Evolutionary conservation across 2,329 filamentous ascomycete species (phyloP), one percentile per base, ranked within the genome.

Genomic region (Calonectria pseudoreteaudii): DNA sequence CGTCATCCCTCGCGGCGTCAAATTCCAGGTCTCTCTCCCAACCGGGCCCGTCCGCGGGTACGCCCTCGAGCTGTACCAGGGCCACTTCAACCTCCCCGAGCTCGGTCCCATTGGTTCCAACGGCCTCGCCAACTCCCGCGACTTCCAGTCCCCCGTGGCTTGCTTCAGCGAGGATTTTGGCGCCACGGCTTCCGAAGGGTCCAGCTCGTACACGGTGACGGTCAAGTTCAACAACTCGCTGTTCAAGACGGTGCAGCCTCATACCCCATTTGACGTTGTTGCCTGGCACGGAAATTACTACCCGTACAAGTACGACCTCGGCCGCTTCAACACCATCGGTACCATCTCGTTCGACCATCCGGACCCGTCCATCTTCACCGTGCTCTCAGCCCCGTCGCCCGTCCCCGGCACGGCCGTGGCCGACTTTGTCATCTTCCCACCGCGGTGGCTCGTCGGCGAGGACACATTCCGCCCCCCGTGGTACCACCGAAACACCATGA

Each of bases 201-300:
- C 77, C 4, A 83, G 66, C 68, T 69, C 70, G 65, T 87, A 88
- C 84, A 89, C 86, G 11, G 84, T 94, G 44, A 88, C 89, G 41
- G 88, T 88, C 82, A 94, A 94, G 82, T 93, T 94, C 80, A 91
- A 91, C 81, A 92, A 93, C 77, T 86, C 88, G 60, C 89, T 95
- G 66, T 95, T 94, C 84, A 85, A 86, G 47, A 92, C 92, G 9
- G 87, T 82, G 52, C 94, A 95, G 84, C 83, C 87, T 14, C 94
- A 95, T 82, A 93, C 92, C 0, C 94, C 94, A 0, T 96, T 95
- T 79, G 94, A 96, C 78, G 91, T 96, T 0, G 94, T 95, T 4
- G 93, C 92, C 4, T 96, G 94, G 94, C 94, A 96, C 81, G 94
- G 94, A 56, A 94, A 91, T 75, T 95, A 95, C 84, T 93, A 93